A percentile compares a stretch with the other conserved stretches of the same genome.
phyloP scores from a whole-genome alignment of 768 basidiomycete genomes.

The Agaricus blazei region DNA sequence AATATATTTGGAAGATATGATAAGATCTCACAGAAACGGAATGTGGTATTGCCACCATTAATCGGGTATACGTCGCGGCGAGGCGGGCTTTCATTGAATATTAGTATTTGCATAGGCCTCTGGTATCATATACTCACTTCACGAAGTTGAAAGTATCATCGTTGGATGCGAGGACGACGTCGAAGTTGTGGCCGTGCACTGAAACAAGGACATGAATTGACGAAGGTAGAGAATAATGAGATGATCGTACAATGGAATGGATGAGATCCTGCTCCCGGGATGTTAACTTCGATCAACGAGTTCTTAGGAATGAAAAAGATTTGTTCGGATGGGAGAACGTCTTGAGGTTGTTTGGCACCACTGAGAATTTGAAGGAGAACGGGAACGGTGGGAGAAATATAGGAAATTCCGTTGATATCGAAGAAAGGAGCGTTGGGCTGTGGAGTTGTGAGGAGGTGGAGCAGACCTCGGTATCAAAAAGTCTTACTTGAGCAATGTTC shows the following conservation, averaged over 20 bases:
- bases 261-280: constrained; percentile 27
- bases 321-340: constrained; percentile 19
- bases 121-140: neutral
- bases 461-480: constrained; percentile 22
- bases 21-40: constrained; percentile 9
- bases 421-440: constrained; percentile 12
- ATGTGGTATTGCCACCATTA: constrained; percentile 12
- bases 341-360: constrained; percentile 22
- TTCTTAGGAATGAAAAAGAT: constrained; percentile 28
- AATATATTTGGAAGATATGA: neutral
- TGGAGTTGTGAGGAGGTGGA: no score
- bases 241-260: constrained; percentile 6
- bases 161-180: constrained; percentile 10
- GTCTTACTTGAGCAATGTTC: constrained; percentile 20
- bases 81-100: constrained; percentile 7
- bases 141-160: constrained; percentile 7
- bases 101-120: neutral
- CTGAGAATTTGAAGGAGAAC: constrained; percentile 31
- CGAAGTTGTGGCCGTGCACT: constrained; percentile 15
- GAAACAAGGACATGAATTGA: neutral
- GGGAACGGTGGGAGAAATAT: constrained; percentile 28
- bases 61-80: constrained; percentile 14
- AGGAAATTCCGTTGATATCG: constrained; percentile 14
- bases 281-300: constrained; percentile 42
- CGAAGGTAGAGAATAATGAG: neutral